Percentiles rank a stretch among this genome's conserved stretches.
Conservation (phyloP, 1,284 basidiomycete genomes). For the Phellopilus nigrolimitatus region DNA sequence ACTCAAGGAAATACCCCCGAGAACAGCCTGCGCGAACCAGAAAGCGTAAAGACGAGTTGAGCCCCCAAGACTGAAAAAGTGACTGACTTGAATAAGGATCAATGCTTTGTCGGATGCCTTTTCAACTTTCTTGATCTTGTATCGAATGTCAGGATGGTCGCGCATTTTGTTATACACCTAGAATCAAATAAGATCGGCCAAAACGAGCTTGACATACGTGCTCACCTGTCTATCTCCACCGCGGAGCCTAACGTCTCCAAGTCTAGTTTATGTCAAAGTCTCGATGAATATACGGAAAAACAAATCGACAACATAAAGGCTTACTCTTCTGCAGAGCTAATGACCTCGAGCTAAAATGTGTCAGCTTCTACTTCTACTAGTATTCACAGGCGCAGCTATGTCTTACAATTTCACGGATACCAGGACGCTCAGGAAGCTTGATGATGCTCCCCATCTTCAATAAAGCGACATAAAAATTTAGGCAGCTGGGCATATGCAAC, state of each 20-base stretch:
- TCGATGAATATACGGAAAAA: not conserved
- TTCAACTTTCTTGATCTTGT: constrained; percentile 60
- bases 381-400: not conserved
- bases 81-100: constrained; percentile 61
- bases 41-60: constrained; percentile 1
- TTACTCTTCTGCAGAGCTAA: constrained; percentile 67
- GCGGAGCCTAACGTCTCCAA: constrained; percentile 61
- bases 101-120: constrained; percentile 67
- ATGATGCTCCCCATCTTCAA: constrained; percentile 65
- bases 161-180: constrained; percentile 63
- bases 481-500: not conserved
- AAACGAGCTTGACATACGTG: not conserved
- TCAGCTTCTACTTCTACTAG: constrained; percentile 8
- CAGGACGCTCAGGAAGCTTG: constrained; percentile 47
- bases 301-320: constrained; percentile 21
- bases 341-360: constrained; percentile 51
- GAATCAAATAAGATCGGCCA: not conserved
- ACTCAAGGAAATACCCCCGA: constrained; percentile 67
- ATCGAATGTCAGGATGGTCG: constrained; percentile 68
- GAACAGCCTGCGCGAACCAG: constrained; percentile 48
- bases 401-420: constrained; percentile 60
- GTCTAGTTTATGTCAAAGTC: constrained; percentile 35
- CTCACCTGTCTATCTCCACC: constrained; percentile 64
- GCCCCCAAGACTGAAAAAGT: constrained; percentile 5
- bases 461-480: constrained; percentile 1